phyloP scores from a whole-genome alignment of 129 eudicot species.

The Deinandra increscens region DNA sequence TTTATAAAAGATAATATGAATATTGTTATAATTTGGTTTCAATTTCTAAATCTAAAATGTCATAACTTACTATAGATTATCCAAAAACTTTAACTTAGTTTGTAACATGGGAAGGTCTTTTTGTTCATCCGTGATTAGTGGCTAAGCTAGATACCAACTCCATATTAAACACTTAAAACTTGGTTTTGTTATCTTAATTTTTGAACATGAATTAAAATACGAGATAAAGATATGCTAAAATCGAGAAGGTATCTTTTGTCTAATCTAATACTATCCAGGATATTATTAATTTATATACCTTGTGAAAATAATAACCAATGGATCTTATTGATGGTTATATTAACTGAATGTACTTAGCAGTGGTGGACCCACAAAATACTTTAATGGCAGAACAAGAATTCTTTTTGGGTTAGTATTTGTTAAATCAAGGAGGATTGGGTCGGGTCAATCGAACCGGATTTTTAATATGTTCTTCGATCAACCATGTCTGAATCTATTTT shows the following conservation, averaged over 20 bases:
- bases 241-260: constrained; percentile 19
- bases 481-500: too few species aligned
- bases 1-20: too few species aligned
- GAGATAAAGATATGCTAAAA: constrained; percentile 8
- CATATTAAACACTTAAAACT: constrained; percentile 1
- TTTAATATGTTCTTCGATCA: too few species aligned
- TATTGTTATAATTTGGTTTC: too few species aligned
- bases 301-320: not conserved
- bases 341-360: too few species aligned
- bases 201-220: not conserved
- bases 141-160: constrained; percentile 2
- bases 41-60: too few species aligned
- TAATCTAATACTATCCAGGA: constrained; percentile 4
- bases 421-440: too few species aligned
- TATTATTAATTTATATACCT: not conserved
- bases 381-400: too few species aligned
- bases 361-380: too few species aligned
- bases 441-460: too few species aligned
- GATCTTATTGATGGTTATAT: not conserved
- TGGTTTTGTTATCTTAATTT: constrained; percentile 21
- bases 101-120: not conserved
- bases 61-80: too few species aligned
- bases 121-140: constrained; percentile 27
- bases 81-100: not conserved
- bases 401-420: too few species aligned